phyloP scores from a whole-genome alignment of 2,329 filamentous ascomycete species.

The Trichoderma arundinaceum region DNA sequence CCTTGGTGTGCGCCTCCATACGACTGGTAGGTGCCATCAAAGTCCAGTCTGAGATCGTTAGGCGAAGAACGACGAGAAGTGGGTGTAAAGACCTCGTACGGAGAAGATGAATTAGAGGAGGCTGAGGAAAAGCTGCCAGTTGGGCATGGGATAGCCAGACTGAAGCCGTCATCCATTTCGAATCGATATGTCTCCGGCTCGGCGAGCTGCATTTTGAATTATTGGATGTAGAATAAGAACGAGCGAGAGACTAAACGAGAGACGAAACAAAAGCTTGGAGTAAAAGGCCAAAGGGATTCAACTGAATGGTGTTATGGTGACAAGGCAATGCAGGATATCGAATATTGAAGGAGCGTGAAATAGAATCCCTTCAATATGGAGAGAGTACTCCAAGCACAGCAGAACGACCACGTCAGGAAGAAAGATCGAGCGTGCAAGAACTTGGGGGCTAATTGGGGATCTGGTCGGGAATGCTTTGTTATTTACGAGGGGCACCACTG shows the following conservation, averaged over 20 bases:
- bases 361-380: constrained; percentile 30
- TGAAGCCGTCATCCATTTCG: constrained; percentile 50
- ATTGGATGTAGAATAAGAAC: not conserved
- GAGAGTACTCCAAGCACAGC: constrained; percentile 30
- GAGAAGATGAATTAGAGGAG: constrained; percentile 46
- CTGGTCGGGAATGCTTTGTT: constrained; percentile 46
- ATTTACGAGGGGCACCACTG: constrained; percentile 44
- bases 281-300: constrained; percentile 4
- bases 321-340: not conserved
- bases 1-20: constrained; percentile 39
- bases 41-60: constrained; percentile 47
- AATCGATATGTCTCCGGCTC: constrained; percentile 47
- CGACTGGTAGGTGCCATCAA: constrained; percentile 44
- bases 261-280: constrained; percentile 21
- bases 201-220: constrained; percentile 45
- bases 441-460: constrained; percentile 33
- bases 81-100: constrained; percentile 53
- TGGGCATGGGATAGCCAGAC: constrained; percentile 45
- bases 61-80: constrained; percentile 53
- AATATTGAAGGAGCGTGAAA: constrained; percentile 32
- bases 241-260: not conserved
- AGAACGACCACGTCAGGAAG: constrained; percentile 20
- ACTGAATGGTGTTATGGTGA: constrained; percentile 11
- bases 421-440: constrained; percentile 32
- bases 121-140: constrained; percentile 50